phyloP scores from a whole-genome alignment of 495 filamentous ascomycete genomes.

The Hypomontagnella monticulosa region DNA sequence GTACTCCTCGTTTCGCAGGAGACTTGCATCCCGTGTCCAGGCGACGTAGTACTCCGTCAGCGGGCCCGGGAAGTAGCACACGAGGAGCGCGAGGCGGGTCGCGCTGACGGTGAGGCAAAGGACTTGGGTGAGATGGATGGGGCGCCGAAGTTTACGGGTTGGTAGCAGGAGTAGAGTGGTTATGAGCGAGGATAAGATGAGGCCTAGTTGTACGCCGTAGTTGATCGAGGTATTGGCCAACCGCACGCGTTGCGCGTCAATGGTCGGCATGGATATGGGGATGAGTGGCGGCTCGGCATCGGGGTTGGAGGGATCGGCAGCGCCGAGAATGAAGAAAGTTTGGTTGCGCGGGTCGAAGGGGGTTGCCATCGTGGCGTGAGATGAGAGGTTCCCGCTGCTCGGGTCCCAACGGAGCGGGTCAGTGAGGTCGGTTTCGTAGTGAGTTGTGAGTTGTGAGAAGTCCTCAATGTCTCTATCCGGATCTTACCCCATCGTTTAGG shows the following conservation, averaged over 20 bases:
- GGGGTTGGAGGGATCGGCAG: background rate
- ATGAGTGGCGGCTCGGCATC: background rate
- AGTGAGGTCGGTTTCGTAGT: too few relatives aligned
- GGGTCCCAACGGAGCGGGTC: too few relatives aligned
- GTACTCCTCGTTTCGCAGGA: slow-evolving; percentile 17
- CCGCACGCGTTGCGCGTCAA: slow-evolving; percentile 34
- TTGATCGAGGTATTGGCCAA: slow-evolving; percentile 35
- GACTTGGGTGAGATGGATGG: slow-evolving; percentile 22
- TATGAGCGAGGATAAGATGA: slow-evolving; percentile 20
- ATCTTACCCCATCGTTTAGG: background rate
- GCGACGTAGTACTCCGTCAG: slow-evolving; percentile 38
- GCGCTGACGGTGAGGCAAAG: slow-evolving; percentile 3
- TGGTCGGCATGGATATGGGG: slow-evolving; percentile 26
- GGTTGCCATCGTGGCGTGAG: background rate
- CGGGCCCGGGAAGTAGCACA: slow-evolving; percentile 37
- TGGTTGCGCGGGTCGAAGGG: slow-evolving; percentile 33
- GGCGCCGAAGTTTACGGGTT: slow-evolving; percentile 14
- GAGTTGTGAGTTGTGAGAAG: too few relatives aligned
- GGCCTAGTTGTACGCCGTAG: slow-evolving; percentile 36
- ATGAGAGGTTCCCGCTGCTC: background rate
- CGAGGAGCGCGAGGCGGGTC: slow-evolving; percentile 19
- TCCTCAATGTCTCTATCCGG: too few relatives aligned
- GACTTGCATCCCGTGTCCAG: slow-evolving; percentile 29
- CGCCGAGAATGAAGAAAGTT: slow-evolving; percentile 31
- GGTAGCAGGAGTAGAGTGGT: slow-evolving; percentile 28